Evolutionary conservation across 2,329 filamentous ascomycete genomes (phyloP), one percentile per base, ranked within the genome.

Genomic region (Dothiorella sarmentorum): DNA sequence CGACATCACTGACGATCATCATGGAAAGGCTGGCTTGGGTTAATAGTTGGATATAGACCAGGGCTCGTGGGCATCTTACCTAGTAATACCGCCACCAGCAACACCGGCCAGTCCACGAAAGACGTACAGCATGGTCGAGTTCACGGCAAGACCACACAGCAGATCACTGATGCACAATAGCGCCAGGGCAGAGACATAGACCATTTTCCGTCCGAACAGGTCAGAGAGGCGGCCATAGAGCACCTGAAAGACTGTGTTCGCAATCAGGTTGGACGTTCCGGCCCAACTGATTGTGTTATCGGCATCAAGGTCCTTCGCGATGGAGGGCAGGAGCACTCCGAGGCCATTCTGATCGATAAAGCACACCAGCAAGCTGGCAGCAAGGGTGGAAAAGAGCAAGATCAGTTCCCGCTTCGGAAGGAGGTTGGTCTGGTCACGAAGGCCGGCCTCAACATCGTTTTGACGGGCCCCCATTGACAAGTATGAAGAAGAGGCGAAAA

Each of bases 221-320:
- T 86, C 83, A 0, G 83, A 85, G 3, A 86, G 64, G 2, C 83
- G 78, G 18, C 85, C 84, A 66, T 87, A 87, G 0, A 88, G 75
- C 60, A 86, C 82, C 62, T 85, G 84, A 62, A 87, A 87, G 31
- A 82, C 80, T 0, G 85, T 86, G 60, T 81, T 82, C 27, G 80
- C 80, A 44, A 84, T 79, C 43, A 84, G 68, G 3, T 77, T 76
- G 7, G 79, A 77, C 0, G 80, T 82, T 6, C 79, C 80, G 1
- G 79, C 79, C 81, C 81, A 83, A 1, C 79, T 76, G 45, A 85
- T 85, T 2, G 80, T 80, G n/a, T 73, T 74, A 61, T 68, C 42
- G 63, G 74, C 69, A 68, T 73, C 57, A 2, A 75, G 63, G 17
- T 73, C 70, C n/a, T 64, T 63, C 11, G 68, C 71, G 22, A 75